Evolutionary conservation across 108 stramenopile genomes (phyloP).

Genomic region (Poteriospumella lacustris): DNA sequence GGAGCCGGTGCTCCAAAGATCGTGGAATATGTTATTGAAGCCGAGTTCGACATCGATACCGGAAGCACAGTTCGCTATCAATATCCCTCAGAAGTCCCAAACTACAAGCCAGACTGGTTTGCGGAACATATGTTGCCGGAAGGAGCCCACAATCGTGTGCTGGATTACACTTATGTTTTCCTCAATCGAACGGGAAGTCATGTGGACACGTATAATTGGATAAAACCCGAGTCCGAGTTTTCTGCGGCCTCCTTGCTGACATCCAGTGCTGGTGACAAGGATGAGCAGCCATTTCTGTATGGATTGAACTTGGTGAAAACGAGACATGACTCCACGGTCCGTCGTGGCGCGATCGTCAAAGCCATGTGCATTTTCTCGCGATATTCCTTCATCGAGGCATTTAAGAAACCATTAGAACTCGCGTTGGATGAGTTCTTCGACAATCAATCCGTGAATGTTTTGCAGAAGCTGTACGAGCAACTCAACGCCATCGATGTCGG

Average conservation of each 20-base stretch:
- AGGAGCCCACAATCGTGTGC: slow-evolving; percentile 44
- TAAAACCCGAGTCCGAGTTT: too few relatives aligned
- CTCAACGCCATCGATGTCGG: slow-evolving; percentile 38
- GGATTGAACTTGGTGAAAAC: slow-evolving; percentile 44
- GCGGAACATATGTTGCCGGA: slow-evolving; percentile 54
- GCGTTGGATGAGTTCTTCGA: slow-evolving; percentile 45
- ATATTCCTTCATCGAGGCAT: slow-evolving; percentile 40
- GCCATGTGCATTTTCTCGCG: slow-evolving; percentile 44
- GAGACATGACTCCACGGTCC: slow-evolving; percentile 35
- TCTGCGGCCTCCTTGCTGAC: too few relatives aligned
- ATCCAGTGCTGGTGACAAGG: not conserved
- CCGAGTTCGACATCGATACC: slow-evolving; percentile 52
- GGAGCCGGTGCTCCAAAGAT: too few relatives aligned
- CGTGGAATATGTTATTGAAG: slow-evolving; percentile 43
- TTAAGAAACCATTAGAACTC: slow-evolving; percentile 36
- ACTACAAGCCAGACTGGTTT: slow-evolving; percentile 42
- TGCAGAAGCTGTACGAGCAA: slow-evolving; percentile 30
- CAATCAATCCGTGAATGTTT: slow-evolving; percentile 29
- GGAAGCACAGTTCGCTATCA: slow-evolving; percentile 51
- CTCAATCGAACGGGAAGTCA: slow-evolving; percentile 43
- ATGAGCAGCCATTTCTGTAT: slow-evolving; percentile 35
- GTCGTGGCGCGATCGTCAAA: slow-evolving; percentile 48
- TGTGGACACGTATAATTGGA: too few relatives aligned
- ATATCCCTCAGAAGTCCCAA: slow-evolving; percentile 42
- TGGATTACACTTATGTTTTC: slow-evolving; percentile 42